Conservation (phyloP, 176 grass and related monocot species). For the Panicum miliaceum region DNA sequence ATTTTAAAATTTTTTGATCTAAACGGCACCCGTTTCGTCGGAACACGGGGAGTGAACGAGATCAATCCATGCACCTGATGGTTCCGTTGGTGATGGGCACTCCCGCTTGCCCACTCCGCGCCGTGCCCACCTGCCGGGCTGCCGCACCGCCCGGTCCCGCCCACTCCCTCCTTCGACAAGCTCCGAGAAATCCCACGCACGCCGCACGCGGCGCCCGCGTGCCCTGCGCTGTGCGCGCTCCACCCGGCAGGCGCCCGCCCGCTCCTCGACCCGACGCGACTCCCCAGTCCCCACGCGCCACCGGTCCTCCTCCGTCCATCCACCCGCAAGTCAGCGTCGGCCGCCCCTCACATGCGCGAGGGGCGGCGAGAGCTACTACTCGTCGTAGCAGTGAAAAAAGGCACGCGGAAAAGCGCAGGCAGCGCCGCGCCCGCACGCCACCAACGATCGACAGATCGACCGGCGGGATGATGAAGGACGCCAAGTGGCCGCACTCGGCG, state of each 20-base stretch:
- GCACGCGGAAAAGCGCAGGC: conserved; percentile 10
- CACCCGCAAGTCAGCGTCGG: conserved; percentile 16
- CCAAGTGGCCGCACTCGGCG: conserved; percentile 35
- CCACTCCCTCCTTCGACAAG: background rate
- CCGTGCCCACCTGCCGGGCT: background rate
- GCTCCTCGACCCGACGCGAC: background rate
- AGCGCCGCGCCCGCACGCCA: background rate
- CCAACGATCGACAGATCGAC: conserved; percentile 30
- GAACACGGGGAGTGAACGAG: too few relatives aligned
- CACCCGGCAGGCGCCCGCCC: background rate
- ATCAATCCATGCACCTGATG: too few relatives aligned
- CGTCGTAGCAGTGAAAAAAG: background rate
- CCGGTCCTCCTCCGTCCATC: background rate
- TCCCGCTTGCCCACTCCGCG: background rate
- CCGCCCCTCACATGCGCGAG: background rate
- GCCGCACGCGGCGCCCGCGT: background rate
- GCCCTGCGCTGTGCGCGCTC: background rate
- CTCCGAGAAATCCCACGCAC: conserved; percentile 23
- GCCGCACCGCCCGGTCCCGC: background rate
- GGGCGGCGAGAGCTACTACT: background rate
- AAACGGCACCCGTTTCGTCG: too few relatives aligned
- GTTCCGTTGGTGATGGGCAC: background rate
- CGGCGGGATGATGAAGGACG: conserved; percentile 16
- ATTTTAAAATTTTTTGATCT: too few relatives aligned
- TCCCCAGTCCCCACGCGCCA: background rate